These are phyloP conservation scores for Cladosporium sp. DNA, from an alignment of 2,329 filamentous ascomycete genomes.

Conservation along the genomic window DNA sequence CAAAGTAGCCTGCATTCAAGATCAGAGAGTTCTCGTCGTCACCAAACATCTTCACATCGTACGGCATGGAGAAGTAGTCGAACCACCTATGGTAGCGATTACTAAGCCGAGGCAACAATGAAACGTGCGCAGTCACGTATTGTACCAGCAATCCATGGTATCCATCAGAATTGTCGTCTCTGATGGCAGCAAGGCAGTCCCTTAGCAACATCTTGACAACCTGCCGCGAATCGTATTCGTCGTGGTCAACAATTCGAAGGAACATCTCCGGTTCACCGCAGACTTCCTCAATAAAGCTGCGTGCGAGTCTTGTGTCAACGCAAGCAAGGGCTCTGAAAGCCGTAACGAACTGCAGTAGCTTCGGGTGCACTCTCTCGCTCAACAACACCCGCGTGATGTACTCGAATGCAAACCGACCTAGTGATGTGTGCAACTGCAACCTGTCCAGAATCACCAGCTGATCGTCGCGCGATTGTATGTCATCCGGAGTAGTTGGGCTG, in stretches of 20 bases:
- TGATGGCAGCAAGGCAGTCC: constrained; percentile 13
- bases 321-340: not conserved
- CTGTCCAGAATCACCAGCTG: not conserved
- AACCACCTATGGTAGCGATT: constrained; percentile 7
- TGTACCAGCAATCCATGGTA: constrained; percentile 13
- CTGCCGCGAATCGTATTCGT: not conserved
- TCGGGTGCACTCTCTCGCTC: not conserved
- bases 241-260: not conserved
- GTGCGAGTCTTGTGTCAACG: not conserved
- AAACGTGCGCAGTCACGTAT: constrained; percentile 14
- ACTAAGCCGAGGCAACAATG: constrained; percentile 1
- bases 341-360: not conserved
- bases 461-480: not conserved
- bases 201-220: constrained; percentile 10
- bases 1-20: constrained; percentile 12
- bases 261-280: not conserved
- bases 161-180: constrained; percentile 12
- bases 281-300: not conserved
- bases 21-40: constrained; percentile 14
- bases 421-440: not conserved
- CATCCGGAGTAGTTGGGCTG: not conserved
- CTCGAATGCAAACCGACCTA: not conserved
- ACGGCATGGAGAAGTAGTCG: constrained; percentile 18
- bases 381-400: constrained; percentile 5
- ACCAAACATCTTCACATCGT: constrained; percentile 15